Conservation (phyloP, 495 filamentous ascomycete species). For the Podospora appendiculata region DNA sequence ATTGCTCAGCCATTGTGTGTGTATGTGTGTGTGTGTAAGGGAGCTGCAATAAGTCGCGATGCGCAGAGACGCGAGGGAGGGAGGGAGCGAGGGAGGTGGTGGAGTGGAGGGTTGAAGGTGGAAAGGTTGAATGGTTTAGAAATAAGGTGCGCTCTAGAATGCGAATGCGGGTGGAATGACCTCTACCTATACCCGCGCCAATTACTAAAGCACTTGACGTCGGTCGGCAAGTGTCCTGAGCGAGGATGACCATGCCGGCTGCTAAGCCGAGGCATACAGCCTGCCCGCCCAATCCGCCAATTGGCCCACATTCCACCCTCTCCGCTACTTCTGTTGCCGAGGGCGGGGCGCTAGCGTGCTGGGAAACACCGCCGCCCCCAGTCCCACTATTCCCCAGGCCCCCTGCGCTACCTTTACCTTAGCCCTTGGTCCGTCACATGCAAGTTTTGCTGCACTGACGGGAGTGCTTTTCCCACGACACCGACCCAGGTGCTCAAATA, state of each 20-base stretch:
- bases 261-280: constrained; percentile 1
- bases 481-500: no score
- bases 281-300: background rate
- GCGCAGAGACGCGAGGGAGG: background rate
- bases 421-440: no score
- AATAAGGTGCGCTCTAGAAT: background rate
- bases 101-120: no score
- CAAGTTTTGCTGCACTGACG: no score
- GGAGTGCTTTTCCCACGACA: no score
- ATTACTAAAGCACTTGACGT: no score
- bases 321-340: constrained; percentile 1
- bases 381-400: background rate
- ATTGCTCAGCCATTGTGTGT: constrained; percentile 58
- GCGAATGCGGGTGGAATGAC: no score
- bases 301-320: background rate
- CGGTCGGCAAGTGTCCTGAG: background rate
- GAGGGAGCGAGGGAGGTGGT: no score
- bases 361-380: background rate
- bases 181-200: no score
- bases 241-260: background rate
- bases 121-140: background rate
- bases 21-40: constrained; percentile 7
- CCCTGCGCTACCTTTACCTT: background rate
- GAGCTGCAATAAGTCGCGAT: background rate
- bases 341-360: background rate